These are phyloP conservation scores for Cladophialophora chaetospira DNA, from an alignment of 2,329 filamentous ascomycete species.

Conservation along the genomic window DNA sequence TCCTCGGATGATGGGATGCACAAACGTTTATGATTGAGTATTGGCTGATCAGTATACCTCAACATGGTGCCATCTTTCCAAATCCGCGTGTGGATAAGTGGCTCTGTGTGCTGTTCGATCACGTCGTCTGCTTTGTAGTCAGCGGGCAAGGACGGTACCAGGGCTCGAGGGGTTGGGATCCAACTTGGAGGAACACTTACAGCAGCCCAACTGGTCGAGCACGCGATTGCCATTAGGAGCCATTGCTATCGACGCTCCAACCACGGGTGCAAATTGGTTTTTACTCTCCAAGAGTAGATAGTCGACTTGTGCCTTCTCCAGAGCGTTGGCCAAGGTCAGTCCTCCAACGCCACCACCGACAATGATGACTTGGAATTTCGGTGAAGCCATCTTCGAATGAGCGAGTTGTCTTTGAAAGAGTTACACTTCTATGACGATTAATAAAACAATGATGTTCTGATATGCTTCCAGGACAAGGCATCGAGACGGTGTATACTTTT, in stretches of 20 bases:
- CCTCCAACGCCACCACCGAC: constrained; percentile 16
- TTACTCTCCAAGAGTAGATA: constrained; percentile 32
- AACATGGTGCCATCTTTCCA: neutral
- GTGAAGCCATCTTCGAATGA: neutral
- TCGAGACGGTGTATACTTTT: no score
- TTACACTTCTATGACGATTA: neutral
- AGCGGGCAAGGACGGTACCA: neutral
- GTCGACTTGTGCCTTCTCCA: constrained; percentile 30
- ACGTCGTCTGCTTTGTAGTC: neutral
- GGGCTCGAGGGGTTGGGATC: neutral
- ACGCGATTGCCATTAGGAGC: constrained; percentile 23
- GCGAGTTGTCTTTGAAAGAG: neutral
- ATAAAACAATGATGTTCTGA: neutral
- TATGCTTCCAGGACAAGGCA: no score
- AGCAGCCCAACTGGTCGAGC: constrained; percentile 1
- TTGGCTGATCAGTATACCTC: neutral
- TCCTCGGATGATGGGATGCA: neutral
- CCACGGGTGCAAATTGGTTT: constrained; percentile 28
- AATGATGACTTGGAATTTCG: constrained; percentile 10
- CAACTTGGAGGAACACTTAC: neutral
- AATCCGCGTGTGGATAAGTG: neutral
- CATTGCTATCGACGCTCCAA: constrained; percentile 31
- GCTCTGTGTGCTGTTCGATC: neutral
- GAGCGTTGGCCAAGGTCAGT: constrained; percentile 29
- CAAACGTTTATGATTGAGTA: neutral